Evolutionary conservation across 176 grass and related monocot species (phyloP).

Genomic region (Aegilops speltoides): DNA sequence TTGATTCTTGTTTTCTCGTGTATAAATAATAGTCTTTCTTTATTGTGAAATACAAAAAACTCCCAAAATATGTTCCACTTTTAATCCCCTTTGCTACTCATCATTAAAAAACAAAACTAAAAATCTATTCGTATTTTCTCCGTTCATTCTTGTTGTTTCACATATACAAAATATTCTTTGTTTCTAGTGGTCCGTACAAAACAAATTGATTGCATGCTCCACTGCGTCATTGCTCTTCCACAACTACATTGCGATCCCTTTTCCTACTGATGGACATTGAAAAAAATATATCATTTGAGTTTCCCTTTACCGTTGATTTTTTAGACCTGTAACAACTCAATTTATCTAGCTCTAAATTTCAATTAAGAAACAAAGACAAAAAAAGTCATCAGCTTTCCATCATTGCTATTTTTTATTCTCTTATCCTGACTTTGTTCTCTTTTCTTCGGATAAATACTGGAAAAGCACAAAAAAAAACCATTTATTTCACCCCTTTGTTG

Average conservation of each 20-base stretch:
- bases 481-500: too few species aligned
- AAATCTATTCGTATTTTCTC: background rate
- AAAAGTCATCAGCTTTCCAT: too few species aligned
- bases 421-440: too few species aligned
- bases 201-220: background rate
- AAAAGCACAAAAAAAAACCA: too few species aligned
- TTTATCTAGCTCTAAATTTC: too few species aligned
- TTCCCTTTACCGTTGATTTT: too few species aligned
- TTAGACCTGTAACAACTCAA: too few species aligned
- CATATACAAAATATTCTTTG: background rate
- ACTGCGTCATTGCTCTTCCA: background rate
- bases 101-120: background rate
- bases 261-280: too few species aligned
- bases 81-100: background rate
- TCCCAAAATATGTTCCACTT: background rate
- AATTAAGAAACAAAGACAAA: too few species aligned
- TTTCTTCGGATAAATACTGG: too few species aligned
- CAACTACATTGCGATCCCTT: background rate
- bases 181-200: background rate
- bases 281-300: too few species aligned
- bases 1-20: background rate
- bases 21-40: background rate
- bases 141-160: background rate
- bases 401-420: too few species aligned
- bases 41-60: background rate